A percentile compares a stretch with the other conserved stretches of the same genome.
phyloP scores from a whole-genome alignment of 768 basidiomycete genomes.

The Pisolithus tinctorius region DNA sequence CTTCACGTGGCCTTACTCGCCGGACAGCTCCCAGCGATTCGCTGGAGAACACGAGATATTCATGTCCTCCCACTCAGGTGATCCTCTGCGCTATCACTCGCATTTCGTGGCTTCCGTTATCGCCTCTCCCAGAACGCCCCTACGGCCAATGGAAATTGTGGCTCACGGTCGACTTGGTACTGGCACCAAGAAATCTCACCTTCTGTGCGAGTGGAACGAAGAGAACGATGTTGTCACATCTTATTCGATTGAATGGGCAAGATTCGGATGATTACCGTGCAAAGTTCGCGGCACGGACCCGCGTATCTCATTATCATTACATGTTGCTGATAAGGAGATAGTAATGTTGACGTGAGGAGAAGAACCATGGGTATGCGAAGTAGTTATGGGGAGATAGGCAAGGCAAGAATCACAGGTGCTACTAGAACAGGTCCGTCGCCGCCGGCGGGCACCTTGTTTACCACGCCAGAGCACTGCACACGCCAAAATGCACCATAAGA shows the following conservation, averaged over 20 bases:
- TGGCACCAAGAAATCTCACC: slow-evolving; percentile 93
- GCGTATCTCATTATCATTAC: not conserved
- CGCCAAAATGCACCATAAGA: no score
- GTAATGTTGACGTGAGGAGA: no score
- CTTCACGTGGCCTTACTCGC: not conserved
- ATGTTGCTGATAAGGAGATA: not conserved
- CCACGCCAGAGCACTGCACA: no score
- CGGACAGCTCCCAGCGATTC: not conserved
- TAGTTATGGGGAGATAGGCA: not conserved
- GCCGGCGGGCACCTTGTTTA: no score
- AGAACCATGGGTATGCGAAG: slow-evolving; percentile 4
- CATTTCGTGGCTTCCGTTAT: slow-evolving; percentile 88
- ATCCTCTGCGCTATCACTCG: slow-evolving; percentile 93
- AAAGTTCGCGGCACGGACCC: not conserved
- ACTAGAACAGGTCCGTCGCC: no score
- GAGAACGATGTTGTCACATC: slow-evolving; percentile 58
- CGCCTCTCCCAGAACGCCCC: slow-evolving; percentile 46
- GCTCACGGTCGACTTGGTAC: slow-evolving; percentile 94
- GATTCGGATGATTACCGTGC: slow-evolving; percentile 50
- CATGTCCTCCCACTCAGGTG: slow-evolving; percentile 44
- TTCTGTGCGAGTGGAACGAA: slow-evolving; percentile 86
- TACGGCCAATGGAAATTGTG: slow-evolving; percentile 90
- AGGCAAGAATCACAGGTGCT: not conserved
- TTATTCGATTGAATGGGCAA: slow-evolving; percentile 85
- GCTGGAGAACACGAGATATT: slow-evolving; percentile 2